Base-by-base conservation (phyloP, 2,329 filamentous ascomycete species). In the Apiospora kogelbergensis region DNA sequence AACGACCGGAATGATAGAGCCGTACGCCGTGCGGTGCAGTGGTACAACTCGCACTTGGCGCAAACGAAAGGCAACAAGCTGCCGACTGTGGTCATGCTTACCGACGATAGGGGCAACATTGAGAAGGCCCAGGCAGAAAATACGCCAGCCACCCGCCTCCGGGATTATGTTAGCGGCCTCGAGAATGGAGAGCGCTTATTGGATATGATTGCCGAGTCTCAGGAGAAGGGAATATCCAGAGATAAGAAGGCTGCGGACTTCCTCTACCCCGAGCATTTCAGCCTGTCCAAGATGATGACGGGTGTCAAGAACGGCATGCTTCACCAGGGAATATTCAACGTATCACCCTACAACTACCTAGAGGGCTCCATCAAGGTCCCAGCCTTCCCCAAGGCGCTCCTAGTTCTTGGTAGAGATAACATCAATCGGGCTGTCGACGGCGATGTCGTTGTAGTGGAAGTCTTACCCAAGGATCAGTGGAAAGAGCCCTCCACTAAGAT, bases 1-100 rank as follows among this genome's bases (percentile, higher is more conserved):
- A 99, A 99, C 78, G 96, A 99, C 79, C 89, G 96, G 68, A 99
- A 99, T 77, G 97, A 99, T 79, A 90, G 95, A 71, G 94, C 96
- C 60, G 93, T 99, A 40, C 88, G 96, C 64, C 89, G 87, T 74
- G 94, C 95, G 1, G 94, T 95, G 66, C 89, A 90, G 76, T 99
- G 96, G 96, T 99, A 99, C 79, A 87, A 87, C 46, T 88, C 93
- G 72, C 96, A 99, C 82, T 84, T 99, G 66, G 83, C 86, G 57
- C 83, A 88, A 72, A 89, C 89, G 33, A 90, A 88, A 75, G 84
- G 84, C 41, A 86, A 85, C 71, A 84, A 85, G 48, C 79, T 90
- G 24, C 96, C 95, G 0, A 88, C 92, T 1, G 89, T 98, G 30
- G 93, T 99, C 41, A 96, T 99, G 89, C 89, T 99, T 71, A 98